Base-by-base conservation (phyloP, 352 stramenopile genomes). In the Peronospora tabacina region DNA sequence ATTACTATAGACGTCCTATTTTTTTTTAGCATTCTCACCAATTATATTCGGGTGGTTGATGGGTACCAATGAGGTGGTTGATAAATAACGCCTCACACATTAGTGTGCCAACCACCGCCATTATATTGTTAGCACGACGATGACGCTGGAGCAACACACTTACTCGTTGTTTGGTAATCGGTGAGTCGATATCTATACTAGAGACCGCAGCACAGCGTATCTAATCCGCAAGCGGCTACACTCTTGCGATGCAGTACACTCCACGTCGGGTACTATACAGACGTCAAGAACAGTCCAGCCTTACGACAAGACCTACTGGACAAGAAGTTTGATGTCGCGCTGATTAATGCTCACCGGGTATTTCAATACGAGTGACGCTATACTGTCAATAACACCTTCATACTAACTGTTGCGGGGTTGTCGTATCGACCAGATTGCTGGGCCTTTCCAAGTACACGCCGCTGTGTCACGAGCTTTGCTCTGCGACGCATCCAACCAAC, bases 321-420 rank as follows among this genome's bases (percentile, higher is more conserved):
- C 52, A 77, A 87, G 49, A 66, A 83, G 32, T 61, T 88, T 41
- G 71, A 92, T 41, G 73, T 75, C 16, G 76, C 82, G 19, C 57
- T 92, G 22, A 71, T 92, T 50, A 83, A 92, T 60, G 75, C 78
- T 12, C 69, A 75, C 16, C 63, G 86, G 58, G 82, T 89, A 57
- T 37, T n/a, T 17, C 8, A 15, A 36, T 12, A 32, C 7, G 7
- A 32, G 7, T 9, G 7, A 12, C 28, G 5, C 0, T 32, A 32
- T 32, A 8, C 28, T 32, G 28, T 32, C 12, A 12, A 12, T 32
- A 32, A 32, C 28, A 32, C 28, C 7, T 32, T 49, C 12, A 13
- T 32, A 37, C 46, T 35, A 20, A 29, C 16, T 50, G 30, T 24
- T 63, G 24, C 3, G 44, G n/a, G 11, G 12, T 50, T n/a, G 10